Base-by-base conservation (phyloP, 176 grass and related monocot genomes). In the Bonia amplexicaulis region DNA sequence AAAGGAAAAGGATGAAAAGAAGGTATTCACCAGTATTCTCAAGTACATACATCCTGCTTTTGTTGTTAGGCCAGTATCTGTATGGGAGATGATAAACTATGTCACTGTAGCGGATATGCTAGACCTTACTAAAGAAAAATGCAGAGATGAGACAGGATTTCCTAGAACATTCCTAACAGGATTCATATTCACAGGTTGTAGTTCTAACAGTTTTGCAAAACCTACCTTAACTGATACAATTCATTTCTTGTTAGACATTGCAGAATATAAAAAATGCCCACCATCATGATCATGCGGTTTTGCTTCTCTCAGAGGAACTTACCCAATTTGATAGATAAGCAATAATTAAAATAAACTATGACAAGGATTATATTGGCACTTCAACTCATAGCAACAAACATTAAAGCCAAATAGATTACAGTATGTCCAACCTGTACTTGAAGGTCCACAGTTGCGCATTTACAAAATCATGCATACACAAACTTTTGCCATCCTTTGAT, bases 41-140 rank as follows among this genome's bases (percentile, higher is more conserved):
- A 70, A 99, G 93, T 72, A 99, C 85, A 82, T 99, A 99, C 96
- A 99, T 99, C 84, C 91, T 99, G 84, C 96, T 95, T 74, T 91
- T 94, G 71, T 99, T 99, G 66, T 99, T 99, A 12, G 93, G 93
- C 96, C 93, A 99, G 76, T 92, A 99, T 74, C 96, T 99, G 84
- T 29, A 83, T 41, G 53, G 51, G 37, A 77, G 23, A 77, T 74
- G 14, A 60, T 77, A 66, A 19, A 70, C 49, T 57, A 48, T 85
- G 74, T 91, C 49, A 83, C 15, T 74, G 10, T 71, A 62, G 12
- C 39, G 12, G 82, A 82, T 49, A 68, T 51, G 47, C 46, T 73
- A 83, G 57, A 76, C 9, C 46, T 35, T 77, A 68, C 11, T 61
- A 55, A 79, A 51, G 61, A 25, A 19, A 61, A 64, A 4, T 47